These are phyloP conservation scores for Mortierella sp. DNA, from an alignment of 371 early-diverging fungal species.

Conservation along the genomic window DNA sequence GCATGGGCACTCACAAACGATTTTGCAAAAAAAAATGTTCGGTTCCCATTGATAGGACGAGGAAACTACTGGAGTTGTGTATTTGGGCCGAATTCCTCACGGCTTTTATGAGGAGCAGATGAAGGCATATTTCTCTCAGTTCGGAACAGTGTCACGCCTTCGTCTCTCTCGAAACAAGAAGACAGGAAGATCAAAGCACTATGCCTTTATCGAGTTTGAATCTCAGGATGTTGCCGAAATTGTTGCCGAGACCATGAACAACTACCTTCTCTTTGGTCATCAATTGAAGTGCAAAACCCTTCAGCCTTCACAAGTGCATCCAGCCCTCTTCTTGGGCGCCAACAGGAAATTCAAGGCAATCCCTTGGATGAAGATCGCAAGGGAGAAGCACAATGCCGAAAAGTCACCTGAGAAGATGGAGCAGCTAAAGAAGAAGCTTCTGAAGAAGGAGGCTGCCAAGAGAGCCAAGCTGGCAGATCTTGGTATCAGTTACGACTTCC, in stretches of 20 bases:
- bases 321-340: conserved; percentile 73
- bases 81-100: conserved; percentile 92
- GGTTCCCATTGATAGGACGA: conserved; percentile 24
- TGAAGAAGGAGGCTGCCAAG: conserved; percentile 64
- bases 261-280: conserved; percentile 88
- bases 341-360: conserved; percentile 68
- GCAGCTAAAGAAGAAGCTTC: conserved; percentile 55
- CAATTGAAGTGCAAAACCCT: conserved; percentile 79
- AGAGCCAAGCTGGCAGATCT: conserved; percentile 64
- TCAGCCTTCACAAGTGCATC: conserved; percentile 71
- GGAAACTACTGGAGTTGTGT: conserved; percentile 75
- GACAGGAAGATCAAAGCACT: conserved; percentile 92
- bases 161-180: conserved; percentile 88
- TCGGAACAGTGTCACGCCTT: conserved; percentile 85
- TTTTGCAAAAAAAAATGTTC: conserved; percentile 22
- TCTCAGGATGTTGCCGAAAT: conserved; percentile 84
- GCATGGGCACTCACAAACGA: too few relatives aligned
- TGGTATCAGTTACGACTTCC: conserved; percentile 88
- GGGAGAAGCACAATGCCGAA: conserved; percentile 66
- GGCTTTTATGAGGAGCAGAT: conserved; percentile 96
- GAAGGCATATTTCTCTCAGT: conserved; percentile 90
- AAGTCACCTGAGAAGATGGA: conserved; percentile 61
- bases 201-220: conserved; percentile 91
- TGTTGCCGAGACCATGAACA: conserved; percentile 96
- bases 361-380: conserved; percentile 64